Evolutionary conservation across 2,329 filamentous ascomycete genomes (phyloP), one percentile per base, ranked within the genome.

Genomic region (Decorospora gaudefroyi): DNA sequence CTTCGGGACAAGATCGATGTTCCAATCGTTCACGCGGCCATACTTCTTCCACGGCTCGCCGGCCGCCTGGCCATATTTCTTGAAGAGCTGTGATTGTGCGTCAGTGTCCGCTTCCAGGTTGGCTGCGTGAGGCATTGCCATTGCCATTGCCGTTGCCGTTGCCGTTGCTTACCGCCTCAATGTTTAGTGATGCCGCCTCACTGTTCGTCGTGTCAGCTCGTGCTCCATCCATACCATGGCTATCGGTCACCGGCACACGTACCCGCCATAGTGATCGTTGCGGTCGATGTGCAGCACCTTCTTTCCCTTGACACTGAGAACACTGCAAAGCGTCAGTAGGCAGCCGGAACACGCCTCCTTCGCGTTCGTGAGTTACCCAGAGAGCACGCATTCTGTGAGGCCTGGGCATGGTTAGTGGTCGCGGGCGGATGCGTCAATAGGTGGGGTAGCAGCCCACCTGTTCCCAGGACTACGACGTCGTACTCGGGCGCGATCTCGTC

Each of bases 221-320:
- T 21, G 13, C 25, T 28, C 41, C 35, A n/a, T n/a, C 35, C 25
- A 25, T 46, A 49, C 48, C 30, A 31, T 41, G 25, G 41, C 47
- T 33, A 45, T 21, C 18, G 17, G 25, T 34, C 43, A 26, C 49
- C 80, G 25, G 37, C 43, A 26, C 49, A 80, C 87, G 67, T 78
- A 95, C 91, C 90, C 93, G 82, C 93, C 93, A 70, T 96, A 97
- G 79, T 97, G 91, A 73, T 95, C 90, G 72, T 97, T 97, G 71
- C 91, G 87, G 77, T 97, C 93, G 72, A 99, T 96, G 78, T 99
- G 93, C 57, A 99, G 83, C 69, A 99, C 93, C 80, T 97, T 97
- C 81, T 95, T 92, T 74, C 92, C 92, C 81, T 97, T 96, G 67
- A 97, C 92, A 78, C 90, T 96, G 71, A 97, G 78, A 51, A 99